Conservation (phyloP, 2,329 filamentous ascomycete genomes). For the Ilyonectria destructans region DNA sequence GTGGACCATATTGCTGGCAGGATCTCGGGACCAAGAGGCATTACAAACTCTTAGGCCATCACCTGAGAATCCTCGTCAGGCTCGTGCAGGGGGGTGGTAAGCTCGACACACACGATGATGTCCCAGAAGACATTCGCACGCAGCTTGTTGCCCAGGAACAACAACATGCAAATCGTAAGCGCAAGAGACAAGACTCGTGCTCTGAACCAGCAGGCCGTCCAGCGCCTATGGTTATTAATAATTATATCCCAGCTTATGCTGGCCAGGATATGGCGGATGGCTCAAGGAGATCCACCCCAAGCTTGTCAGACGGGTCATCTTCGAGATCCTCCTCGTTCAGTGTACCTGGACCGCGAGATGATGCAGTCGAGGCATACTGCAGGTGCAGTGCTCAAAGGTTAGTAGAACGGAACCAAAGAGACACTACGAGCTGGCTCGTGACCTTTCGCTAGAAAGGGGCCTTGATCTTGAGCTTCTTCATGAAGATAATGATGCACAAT, state of each 20-base stretch:
- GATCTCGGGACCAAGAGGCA: neutral
- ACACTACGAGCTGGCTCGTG: neutral
- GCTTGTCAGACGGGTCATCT: neutral
- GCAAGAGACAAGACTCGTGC: neutral
- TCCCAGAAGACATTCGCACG: neutral
- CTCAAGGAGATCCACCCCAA: neutral
- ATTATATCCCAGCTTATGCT: neutral
- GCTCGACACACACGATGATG: neutral
- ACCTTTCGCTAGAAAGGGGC: neutral
- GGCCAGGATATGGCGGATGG: too few relatives aligned
- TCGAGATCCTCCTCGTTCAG: neutral
- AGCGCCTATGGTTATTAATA: neutral
- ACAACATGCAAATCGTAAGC: neutral
- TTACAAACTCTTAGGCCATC: neutral
- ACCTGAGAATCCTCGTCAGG: neutral
- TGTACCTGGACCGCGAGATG: neutral
- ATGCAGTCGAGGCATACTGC: neutral
- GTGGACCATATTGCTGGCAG: neutral
- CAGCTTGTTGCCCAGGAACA: neutral
- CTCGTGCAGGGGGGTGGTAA: neutral
- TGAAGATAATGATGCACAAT: conserved; percentile 1
- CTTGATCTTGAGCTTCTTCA: neutral
- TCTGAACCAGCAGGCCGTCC: neutral
- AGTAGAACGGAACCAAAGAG: neutral
- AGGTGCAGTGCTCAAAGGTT: neutral